Conservation (phyloP, 1,284 basidiomycete genomes). For the Volvariella volvacea region DNA sequence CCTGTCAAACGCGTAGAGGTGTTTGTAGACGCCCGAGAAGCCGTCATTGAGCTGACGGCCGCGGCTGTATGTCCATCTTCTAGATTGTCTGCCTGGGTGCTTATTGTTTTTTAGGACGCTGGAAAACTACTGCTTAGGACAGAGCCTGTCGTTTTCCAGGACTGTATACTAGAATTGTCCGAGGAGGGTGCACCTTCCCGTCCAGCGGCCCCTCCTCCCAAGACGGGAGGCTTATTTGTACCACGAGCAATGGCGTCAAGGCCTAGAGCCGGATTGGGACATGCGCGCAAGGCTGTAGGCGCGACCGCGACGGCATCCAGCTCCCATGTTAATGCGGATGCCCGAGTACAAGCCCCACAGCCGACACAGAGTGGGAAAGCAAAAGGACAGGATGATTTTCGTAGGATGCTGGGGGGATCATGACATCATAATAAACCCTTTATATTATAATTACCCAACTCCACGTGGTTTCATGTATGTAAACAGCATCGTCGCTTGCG, state of each 20-base stretch:
- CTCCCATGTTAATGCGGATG: background rate
- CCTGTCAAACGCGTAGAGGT: slow-evolving; percentile 73
- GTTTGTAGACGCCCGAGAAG: slow-evolving; percentile 60
- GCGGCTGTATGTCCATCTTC: slow-evolving; percentile 49
- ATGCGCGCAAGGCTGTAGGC: slow-evolving; percentile 24
- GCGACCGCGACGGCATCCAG: slow-evolving; percentile 1
- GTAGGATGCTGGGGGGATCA: slow-evolving; percentile 56
- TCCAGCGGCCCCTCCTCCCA: slow-evolving; percentile 23
- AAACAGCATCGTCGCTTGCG: no score
- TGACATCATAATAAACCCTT: slow-evolving; percentile 2
- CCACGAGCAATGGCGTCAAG: slow-evolving; percentile 48
- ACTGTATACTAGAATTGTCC: slow-evolving; percentile 44
- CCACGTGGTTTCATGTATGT: no score
- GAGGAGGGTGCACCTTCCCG: slow-evolving; percentile 34
- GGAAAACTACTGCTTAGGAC: slow-evolving; percentile 67
- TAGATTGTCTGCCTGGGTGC: background rate
- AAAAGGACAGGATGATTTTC: slow-evolving; percentile 74
- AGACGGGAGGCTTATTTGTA: slow-evolving; percentile 48
- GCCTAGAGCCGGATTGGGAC: slow-evolving; percentile 65
- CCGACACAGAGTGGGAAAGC: slow-evolving; percentile 10
- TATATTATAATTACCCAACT: background rate
- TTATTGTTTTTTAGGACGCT: slow-evolving; percentile 50
- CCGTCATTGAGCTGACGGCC: slow-evolving; percentile 71
- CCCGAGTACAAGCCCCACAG: background rate
- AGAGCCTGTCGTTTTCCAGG: slow-evolving; percentile 66